Evolutionary conservation across 2,329 filamentous ascomycete genomes (phyloP).

Genomic region (Lasiodiplodia sp.): DNA sequence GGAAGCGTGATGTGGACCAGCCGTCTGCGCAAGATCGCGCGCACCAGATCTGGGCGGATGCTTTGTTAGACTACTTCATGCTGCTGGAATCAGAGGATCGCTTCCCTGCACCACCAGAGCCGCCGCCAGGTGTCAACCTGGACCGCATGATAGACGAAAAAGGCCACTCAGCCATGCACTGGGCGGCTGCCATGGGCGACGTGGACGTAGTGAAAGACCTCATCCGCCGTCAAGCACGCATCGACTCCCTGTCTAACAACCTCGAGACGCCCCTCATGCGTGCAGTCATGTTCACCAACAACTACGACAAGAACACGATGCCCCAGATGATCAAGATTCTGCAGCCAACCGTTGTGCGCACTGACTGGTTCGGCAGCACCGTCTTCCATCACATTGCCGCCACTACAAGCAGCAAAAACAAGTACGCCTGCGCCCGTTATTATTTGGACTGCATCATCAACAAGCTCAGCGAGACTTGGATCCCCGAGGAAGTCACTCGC

Average conservation of each 20-base stretch:
- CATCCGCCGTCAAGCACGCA: conserved; percentile 78
- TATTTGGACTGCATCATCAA: conserved; percentile 93
- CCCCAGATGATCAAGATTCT: conserved; percentile 83
- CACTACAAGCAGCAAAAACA: conserved; percentile 84
- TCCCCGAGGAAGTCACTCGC: conserved; percentile 76
- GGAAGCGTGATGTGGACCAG: conserved; percentile 76
- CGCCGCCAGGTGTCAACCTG: conserved; percentile 84
- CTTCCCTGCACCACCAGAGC: conserved; percentile 72
- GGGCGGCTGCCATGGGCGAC: conserved; percentile 98
- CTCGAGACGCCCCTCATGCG: conserved; percentile 92
- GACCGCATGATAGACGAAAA: conserved; percentile 94
- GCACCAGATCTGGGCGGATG: conserved; percentile 90
- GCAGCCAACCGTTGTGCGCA: conserved; percentile 78
- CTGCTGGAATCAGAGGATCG: conserved; percentile 80
- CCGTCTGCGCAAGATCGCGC: conserved; percentile 76
- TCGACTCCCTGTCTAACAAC: conserved; percentile 69
- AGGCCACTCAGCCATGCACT: conserved; percentile 91
- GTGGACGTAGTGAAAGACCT: conserved; percentile 89
- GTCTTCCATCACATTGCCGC: conserved; percentile 94
- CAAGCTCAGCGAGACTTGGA: conserved; percentile 79
- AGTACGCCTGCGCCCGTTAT: conserved; percentile 88
- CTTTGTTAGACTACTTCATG: conserved; percentile 95
- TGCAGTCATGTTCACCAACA: conserved; percentile 95
- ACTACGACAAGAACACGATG: conserved; percentile 92
- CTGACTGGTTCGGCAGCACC: conserved; percentile 82